Percentiles rank a stretch among this genome's conserved stretches.
Evolutionary conservation across 1,284 basidiomycete species (phyloP).

Genomic region (Cryptococcus floricola): DNA sequence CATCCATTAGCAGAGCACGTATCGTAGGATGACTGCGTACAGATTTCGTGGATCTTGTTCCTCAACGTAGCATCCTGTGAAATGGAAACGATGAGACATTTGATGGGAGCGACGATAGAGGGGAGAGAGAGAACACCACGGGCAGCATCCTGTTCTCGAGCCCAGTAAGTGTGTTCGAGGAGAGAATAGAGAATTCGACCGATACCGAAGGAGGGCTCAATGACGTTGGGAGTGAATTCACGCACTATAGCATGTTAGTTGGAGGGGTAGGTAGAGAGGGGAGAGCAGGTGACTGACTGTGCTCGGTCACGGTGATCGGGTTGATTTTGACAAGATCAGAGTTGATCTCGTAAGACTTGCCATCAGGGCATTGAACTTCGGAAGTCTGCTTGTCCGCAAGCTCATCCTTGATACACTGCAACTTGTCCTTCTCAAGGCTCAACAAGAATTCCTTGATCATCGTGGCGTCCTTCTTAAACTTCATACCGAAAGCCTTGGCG

Average conservation of each 20-base stretch:
- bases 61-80: conserved; percentile 81
- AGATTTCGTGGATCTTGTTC: conserved; percentile 81
- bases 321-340: conserved; percentile 75
- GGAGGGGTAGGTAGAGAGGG: background rate
- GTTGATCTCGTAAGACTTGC: conserved; percentile 68
- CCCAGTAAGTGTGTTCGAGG: conserved; percentile 96
- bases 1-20: conserved; percentile 3
- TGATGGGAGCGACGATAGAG: conserved; percentile 87
- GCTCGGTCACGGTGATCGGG: conserved; percentile 83
- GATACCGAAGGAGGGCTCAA: conserved; percentile 97
- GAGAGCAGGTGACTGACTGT: conserved; percentile 56
- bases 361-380: conserved; percentile 55
- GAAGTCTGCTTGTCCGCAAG: conserved; percentile 61
- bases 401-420: conserved; percentile 68
- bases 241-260: conserved; percentile 58
- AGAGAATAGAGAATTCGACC: conserved; percentile 93
- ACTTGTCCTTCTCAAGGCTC: conserved; percentile 63
- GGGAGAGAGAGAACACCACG: conserved; percentile 87
- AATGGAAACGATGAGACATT: conserved; percentile 94
- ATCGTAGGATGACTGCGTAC: conserved; percentile 57
- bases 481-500: conserved; percentile 85
- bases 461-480: conserved; percentile 80
- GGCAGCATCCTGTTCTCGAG: conserved; percentile 82
- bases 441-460: conserved; percentile 67
- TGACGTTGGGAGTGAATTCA: conserved; percentile 95